phyloP scores from a whole-genome alignment of 2,329 filamentous ascomycete species.

The Phialemoniopsis sp. region DNA sequence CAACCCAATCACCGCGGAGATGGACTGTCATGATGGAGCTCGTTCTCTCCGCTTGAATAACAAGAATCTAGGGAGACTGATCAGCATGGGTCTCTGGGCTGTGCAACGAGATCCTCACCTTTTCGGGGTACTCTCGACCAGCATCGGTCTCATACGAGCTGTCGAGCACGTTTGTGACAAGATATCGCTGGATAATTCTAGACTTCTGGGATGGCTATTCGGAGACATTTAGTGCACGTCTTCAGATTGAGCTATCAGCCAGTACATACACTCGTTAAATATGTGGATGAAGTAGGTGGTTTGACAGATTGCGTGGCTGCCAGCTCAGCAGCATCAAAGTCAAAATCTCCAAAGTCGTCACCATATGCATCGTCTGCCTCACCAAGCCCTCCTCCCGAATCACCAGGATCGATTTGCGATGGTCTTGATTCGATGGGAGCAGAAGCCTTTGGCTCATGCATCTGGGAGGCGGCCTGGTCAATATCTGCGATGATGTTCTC shows the following conservation, averaged over 20 bases:
- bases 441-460: background rate
- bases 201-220: constrained; percentile 60
- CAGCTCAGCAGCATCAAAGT: constrained; percentile 73
- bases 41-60: constrained; percentile 75
- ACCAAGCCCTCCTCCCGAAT: constrained; percentile 15
- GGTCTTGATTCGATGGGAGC: constrained; percentile 8
- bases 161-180: constrained; percentile 70
- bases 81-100: background rate
- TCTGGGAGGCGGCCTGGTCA: constrained; percentile 16
- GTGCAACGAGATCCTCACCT: constrained; percentile 47
- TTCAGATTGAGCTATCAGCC: constrained; percentile 15
- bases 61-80: constrained; percentile 56
- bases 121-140: constrained; percentile 60
- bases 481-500: constrained; percentile 33
- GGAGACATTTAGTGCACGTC: constrained; percentile 57
- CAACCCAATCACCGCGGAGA: constrained; percentile 81
- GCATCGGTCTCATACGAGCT: constrained; percentile 62
- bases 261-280: constrained; percentile 50
- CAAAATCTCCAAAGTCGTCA: constrained; percentile 73
- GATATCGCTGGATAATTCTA: constrained; percentile 81
- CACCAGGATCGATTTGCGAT: constrained; percentile 6
- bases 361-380: constrained; percentile 46
- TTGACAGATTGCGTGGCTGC: constrained; percentile 64
- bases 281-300: constrained; percentile 14
- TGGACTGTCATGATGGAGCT: constrained; percentile 64